phyloP scores from a whole-genome alignment of 192 early-diverging fungal species.

The Entomortierella parvispora region DNA sequence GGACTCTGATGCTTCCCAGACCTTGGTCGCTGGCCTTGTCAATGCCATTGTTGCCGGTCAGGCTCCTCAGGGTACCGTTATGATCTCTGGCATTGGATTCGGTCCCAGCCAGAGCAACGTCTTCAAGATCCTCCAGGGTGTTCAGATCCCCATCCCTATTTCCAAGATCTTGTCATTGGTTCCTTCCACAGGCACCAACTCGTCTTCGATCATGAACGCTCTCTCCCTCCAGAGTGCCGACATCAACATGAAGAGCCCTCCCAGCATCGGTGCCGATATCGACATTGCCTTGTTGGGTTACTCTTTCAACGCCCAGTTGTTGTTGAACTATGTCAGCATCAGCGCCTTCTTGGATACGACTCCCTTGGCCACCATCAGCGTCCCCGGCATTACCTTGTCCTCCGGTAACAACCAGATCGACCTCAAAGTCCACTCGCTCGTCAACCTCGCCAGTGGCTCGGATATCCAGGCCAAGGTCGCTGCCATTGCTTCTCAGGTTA shows the following conservation, averaged over 20 bases:
- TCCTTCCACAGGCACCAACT: constrained; percentile 2
- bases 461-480: constrained; percentile 45
- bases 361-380: constrained; percentile 33
- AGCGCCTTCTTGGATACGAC: constrained; percentile 44
- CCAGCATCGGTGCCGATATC: constrained; percentile 45
- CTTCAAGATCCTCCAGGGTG: constrained; percentile 32
- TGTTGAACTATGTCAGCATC: constrained; percentile 49
- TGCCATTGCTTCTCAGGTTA: constrained; percentile 45
- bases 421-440: constrained; percentile 22
- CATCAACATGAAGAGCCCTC: constrained; percentile 48
- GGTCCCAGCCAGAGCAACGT: constrained; percentile 26
- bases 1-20: constrained; percentile 31
- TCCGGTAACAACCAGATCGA: constrained; percentile 44
- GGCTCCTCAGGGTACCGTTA: constrained; percentile 16
- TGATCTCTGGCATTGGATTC: constrained; percentile 30
- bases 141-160: constrained; percentile 35
- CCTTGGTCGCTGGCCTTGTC: constrained; percentile 32
- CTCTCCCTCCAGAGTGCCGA: constrained; percentile 29
- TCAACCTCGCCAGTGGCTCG: constrained; percentile 25
- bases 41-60: constrained; percentile 32
- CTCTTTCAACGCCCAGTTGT: constrained; percentile 42
- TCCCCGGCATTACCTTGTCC: constrained; percentile 31
- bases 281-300: constrained; percentile 31
- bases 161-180: constrained; percentile 31
- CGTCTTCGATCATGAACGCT: constrained; percentile 24